Percentiles rank a stretch among this genome's conserved stretches.
phyloP scores from a whole-genome alignment of 75 land plant species.

The Picea glauca region DNA sequence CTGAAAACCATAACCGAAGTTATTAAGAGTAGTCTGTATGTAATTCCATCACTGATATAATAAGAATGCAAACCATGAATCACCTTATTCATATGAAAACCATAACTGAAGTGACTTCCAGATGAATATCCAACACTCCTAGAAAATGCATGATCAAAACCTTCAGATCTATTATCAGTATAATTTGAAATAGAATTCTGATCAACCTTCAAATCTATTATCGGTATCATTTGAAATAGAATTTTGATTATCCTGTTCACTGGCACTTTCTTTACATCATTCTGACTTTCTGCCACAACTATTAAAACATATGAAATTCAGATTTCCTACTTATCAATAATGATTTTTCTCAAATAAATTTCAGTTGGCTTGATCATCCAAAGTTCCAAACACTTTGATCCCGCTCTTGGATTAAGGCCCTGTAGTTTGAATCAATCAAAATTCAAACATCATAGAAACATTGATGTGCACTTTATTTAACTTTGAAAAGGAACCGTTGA shows the following conservation, averaged over 20 bases:
- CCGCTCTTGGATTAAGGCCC: conserved; percentile 58
- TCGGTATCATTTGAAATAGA: conserved; percentile 28
- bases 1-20: too few relatives aligned
- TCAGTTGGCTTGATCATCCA: background rate
- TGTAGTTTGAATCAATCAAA: conserved; percentile 38
- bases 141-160: conserved; percentile 29
- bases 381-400: background rate
- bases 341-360: background rate
- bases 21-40: too few relatives aligned
- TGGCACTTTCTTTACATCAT: conserved; percentile 8
- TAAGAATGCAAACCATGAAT: too few relatives aligned
- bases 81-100: too few relatives aligned
- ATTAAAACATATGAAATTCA: background rate
- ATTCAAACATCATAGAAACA: background rate
- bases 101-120: too few relatives aligned
- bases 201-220: too few relatives aligned
- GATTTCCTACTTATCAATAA: background rate
- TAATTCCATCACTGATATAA: too few relatives aligned
- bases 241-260: conserved; percentile 21
- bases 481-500: background rate
- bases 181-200: too few relatives aligned
- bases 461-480: background rate
- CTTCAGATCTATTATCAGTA: conserved; percentile 26
- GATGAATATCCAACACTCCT: conserved; percentile 36
- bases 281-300: conserved; percentile 27